Base-by-base conservation (phyloP, 2,329 filamentous ascomycete genomes). In the Epichloe festucae region DNA sequence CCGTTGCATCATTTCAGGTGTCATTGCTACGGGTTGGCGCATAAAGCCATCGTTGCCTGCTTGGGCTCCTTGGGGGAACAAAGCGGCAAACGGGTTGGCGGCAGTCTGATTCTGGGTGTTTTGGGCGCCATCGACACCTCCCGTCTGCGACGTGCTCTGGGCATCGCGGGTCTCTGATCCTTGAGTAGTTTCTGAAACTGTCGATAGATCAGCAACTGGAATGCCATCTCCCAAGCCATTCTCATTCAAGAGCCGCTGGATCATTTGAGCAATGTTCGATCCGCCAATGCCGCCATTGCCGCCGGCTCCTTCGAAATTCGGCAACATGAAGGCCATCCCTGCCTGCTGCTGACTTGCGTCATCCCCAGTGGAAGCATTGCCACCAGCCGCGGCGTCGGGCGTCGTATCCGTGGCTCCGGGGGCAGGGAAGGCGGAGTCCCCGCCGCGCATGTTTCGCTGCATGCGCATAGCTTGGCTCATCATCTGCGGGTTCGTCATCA, bases 361-460 rank as follows among this genome's bases (percentile, higher is more conserved):
- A 19, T 35, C 41, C 55, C 63, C 65, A 56, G 65, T 64, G 58
- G 64, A 67, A 2, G 56, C 52, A 39, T 57, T 60, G 52, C 55
- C 62, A 38, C 58, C 62, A 19, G 57, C 60, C 38, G 64, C 58
- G 42, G 67, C 58, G 61, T 73, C 74, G 80, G 83, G 81, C 3
- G 89, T 95, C 34, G 82, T 94, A 67, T 96, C 89, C 38, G 91
- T 97, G 19, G 85, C 83, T 8, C 93, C 93, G 2, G 93, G 93
- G 48, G 91, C 91, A 12, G 93, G 90, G 65, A 98, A 97, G 5
- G 80, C 74, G 42, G 70, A 72, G 54, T 68, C 74, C 48, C 72
- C 73, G 51, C 75, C 78, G 44, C 73, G 76, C 70, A 84, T 75
- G 71, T 83, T 79, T 52, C 86, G 77, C 64, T 90, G 85, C 81